phyloP scores from a whole-genome alignment of 345 rosid species.

The Carallia pectinifolia region DNA sequence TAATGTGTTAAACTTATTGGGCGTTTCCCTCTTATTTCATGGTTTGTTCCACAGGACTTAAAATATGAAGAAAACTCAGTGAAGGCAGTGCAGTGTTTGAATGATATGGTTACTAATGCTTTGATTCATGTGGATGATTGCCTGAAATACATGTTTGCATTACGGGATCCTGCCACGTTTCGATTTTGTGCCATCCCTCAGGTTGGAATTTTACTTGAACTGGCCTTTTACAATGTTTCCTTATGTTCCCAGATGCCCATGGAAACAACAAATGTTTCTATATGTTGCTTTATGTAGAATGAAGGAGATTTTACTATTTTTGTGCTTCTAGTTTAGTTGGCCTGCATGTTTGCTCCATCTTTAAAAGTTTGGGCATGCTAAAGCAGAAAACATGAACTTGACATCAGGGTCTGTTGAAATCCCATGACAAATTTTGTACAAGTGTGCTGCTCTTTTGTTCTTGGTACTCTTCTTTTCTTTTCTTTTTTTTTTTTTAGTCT shows the following conservation, averaged over 20 bases:
- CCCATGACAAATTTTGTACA: background rate
- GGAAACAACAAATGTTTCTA: too few species aligned
- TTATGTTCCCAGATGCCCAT: background rate
- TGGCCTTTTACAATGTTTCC: background rate
- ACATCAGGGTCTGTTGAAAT: background rate
- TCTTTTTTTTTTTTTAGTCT: background rate
- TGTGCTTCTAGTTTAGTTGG: constrained; percentile 4
- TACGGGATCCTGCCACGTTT: constrained; percentile 69
- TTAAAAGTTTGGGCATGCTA: background rate
- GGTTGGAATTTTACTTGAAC: constrained; percentile 18
- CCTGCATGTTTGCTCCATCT: background rate
- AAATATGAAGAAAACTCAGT: constrained; percentile 76
- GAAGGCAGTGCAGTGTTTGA: constrained; percentile 86
- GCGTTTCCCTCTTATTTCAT: constrained; percentile 1
- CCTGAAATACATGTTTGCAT: constrained; percentile 63
- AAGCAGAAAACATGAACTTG: background rate
- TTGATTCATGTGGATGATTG: constrained; percentile 74
- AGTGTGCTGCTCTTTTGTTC: background rate
- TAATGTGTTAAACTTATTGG: constrained; percentile 1
- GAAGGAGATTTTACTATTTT: too few species aligned
- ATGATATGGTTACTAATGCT: constrained; percentile 92
- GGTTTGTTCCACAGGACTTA: constrained; percentile 56
- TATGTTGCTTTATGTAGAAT: too few species aligned
- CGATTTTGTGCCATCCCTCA: constrained; percentile 96
- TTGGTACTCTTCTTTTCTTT: background rate